Evolutionary conservation across 2,329 filamentous ascomycete genomes (phyloP).

Genomic region (Tolypocladium guangdongense): DNA sequence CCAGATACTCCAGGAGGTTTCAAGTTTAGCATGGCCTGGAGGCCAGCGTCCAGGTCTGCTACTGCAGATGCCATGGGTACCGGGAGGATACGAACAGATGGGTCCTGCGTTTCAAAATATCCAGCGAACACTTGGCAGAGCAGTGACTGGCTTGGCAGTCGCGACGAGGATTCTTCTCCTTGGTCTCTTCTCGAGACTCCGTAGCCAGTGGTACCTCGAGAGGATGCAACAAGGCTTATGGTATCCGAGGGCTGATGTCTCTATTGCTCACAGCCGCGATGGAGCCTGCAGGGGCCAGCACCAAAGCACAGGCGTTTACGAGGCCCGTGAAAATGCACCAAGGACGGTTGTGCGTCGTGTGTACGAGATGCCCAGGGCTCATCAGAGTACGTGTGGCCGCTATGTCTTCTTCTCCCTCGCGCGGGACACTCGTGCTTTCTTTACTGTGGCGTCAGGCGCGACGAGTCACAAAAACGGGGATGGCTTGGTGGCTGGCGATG

Average conservation of each 20-base stretch:
- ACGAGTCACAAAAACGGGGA: neutral
- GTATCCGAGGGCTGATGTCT: neutral
- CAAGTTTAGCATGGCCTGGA: conserved; percentile 83
- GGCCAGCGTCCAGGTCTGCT: conserved; percentile 78
- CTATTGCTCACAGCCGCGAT: neutral
- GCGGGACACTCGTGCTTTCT: neutral
- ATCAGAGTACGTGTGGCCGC: conserved; percentile 8
- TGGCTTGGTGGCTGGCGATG: neutral
- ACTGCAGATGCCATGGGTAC: conserved; percentile 64
- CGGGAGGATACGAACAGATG: conserved; percentile 3
- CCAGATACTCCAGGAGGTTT: conserved; percentile 93
- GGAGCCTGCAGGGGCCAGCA: neutral
- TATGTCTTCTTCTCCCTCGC: neutral
- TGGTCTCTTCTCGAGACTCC: neutral
- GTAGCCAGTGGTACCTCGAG: neutral
- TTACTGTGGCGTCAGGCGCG: neutral
- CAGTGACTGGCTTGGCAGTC: neutral
- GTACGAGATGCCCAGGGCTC: conserved; percentile 7
- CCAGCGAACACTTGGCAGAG: neutral
- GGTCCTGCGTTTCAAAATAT: neutral
- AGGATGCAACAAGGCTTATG: neutral
- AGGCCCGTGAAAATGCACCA: conserved; percentile 1
- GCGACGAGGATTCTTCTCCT: neutral
- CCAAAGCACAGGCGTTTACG: conserved; percentile 2
- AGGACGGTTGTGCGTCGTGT: conserved; percentile 2